These are phyloP conservation scores for Cercospora sp. DNA, from an alignment of 2,329 filamentous ascomycete species.

Conservation along the genomic window DNA sequence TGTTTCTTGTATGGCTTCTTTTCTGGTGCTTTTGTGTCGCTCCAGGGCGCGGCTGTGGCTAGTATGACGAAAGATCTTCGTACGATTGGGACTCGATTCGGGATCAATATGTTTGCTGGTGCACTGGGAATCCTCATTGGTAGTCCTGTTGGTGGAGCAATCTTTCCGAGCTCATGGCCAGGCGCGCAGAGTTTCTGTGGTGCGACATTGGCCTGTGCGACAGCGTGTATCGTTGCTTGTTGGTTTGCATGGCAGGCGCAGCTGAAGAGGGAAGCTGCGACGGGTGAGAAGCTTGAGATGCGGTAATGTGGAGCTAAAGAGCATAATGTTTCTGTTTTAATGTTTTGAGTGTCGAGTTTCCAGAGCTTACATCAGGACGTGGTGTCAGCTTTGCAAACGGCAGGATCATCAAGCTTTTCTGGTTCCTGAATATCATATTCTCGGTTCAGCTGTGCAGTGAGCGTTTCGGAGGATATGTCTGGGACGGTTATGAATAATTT, in stretches of 20 bases:
- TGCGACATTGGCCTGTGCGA: slow-evolving; percentile 31
- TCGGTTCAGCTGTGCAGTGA: not conserved
- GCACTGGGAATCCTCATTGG: slow-evolving; percentile 39
- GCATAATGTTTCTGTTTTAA: not conserved
- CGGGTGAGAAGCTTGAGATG: slow-evolving; percentile 9
- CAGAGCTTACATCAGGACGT: not conserved
- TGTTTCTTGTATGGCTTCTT: slow-evolving; percentile 40
- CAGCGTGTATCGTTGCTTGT: slow-evolving; percentile 29
- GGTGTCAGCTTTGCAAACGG: not conserved
- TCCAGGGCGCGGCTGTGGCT: slow-evolving; percentile 38
- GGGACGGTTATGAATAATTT: not conserved
- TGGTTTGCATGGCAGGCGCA: slow-evolving; percentile 24
- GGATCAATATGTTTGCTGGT: slow-evolving; percentile 39
- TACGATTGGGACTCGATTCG: slow-evolving; percentile 39
- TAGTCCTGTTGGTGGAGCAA: slow-evolving; percentile 38
- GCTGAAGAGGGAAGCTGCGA: slow-evolving; percentile 6
- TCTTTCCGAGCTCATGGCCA: slow-evolving; percentile 35
- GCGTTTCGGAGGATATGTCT: not conserved
- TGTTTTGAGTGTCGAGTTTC: slow-evolving; percentile 4
- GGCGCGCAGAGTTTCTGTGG: slow-evolving; percentile 38
- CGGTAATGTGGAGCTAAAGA: not conserved
- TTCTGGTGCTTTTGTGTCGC: slow-evolving; percentile 38
- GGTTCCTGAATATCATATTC: slow-evolving; percentile 1
- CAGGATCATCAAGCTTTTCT: slow-evolving; percentile 7
- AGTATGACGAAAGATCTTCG: slow-evolving; percentile 37